Evolutionary conservation across 176 grass and related monocot species (phyloP).

Genomic region (Musa schizocarpa): DNA sequence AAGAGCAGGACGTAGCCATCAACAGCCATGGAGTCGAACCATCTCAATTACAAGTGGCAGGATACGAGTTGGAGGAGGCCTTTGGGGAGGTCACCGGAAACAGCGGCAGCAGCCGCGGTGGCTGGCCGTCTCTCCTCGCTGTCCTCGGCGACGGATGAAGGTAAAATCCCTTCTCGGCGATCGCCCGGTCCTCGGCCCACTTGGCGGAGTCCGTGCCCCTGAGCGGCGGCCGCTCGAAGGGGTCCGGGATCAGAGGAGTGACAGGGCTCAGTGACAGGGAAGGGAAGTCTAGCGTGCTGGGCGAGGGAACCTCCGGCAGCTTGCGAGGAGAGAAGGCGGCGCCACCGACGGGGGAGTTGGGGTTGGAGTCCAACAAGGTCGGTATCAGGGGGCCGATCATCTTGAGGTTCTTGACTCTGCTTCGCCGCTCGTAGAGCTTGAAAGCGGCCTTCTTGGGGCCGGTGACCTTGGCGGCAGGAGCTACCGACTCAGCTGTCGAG

Average conservation of each 20-base stretch:
- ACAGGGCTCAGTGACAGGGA: conserved; percentile 68
- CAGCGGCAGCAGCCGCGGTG: conserved; percentile 69
- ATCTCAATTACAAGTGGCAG: neutral
- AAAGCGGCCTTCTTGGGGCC: conserved; percentile 65
- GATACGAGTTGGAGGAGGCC: neutral
- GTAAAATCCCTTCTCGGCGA: conserved; percentile 87
- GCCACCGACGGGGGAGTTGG: conserved; percentile 4
- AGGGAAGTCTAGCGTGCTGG: conserved; percentile 65
- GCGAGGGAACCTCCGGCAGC: conserved; percentile 47
- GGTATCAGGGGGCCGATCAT: conserved; percentile 61
- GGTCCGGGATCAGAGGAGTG: conserved; percentile 39
- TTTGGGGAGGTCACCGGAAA: conserved; percentile 64
- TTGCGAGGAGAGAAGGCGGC: conserved; percentile 38
- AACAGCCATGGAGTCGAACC: neutral
- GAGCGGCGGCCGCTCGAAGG: conserved; percentile 27
- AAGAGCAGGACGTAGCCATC: too few relatives aligned
- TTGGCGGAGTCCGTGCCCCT: conserved; percentile 48
- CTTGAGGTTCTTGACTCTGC: conserved; percentile 73
- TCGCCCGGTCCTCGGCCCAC: conserved; percentile 81
- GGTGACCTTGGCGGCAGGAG: conserved; percentile 5
- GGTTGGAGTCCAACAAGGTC: neutral
- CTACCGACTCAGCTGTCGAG: conserved; percentile 3
- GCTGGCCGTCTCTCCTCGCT: conserved; percentile 24
- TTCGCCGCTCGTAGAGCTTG: conserved; percentile 77
- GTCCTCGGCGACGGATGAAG: conserved; percentile 72